These are phyloP conservation scores for Chaetothyriales sp. DNA, from an alignment of 2,329 filamentous ascomycete genomes.

Conservation along the genomic window DNA sequence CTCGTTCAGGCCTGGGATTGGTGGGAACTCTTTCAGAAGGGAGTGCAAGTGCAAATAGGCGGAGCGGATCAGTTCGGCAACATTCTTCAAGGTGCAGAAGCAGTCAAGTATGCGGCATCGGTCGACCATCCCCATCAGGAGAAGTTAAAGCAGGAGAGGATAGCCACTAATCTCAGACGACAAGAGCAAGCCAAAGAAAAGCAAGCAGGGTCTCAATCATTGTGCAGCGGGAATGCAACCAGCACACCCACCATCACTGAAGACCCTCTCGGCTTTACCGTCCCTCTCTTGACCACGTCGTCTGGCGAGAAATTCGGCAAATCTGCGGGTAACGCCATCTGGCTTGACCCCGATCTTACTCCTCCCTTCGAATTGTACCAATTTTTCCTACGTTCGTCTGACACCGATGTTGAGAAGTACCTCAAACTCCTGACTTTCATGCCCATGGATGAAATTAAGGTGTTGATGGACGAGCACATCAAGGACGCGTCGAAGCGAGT, in stretches of 20 bases:
- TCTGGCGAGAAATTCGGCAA: conserved; percentile 89
- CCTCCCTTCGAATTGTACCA: conserved; percentile 76
- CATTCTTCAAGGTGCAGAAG: conserved; percentile 78
- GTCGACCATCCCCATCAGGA: conserved; percentile 33
- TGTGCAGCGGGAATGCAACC: too few relatives aligned
- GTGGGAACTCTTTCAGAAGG: conserved; percentile 67
- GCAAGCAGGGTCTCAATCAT: conserved; percentile 15
- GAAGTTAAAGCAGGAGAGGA: conserved; percentile 2
- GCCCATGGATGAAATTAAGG: conserved; percentile 52
- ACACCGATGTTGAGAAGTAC: conserved; percentile 66
- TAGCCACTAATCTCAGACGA: conserved; percentile 1
- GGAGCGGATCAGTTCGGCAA: conserved; percentile 96
- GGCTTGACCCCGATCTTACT: conserved; percentile 75
- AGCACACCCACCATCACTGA: conserved; percentile 21
- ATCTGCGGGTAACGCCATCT: conserved; percentile 82
- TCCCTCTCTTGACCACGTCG: conserved; percentile 74
- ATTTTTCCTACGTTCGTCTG: conserved; percentile 73
- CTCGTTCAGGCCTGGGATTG: conserved; percentile 93
- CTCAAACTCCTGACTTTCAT: conserved; percentile 87
- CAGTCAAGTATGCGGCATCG: conserved; percentile 60
- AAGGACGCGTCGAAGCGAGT: conserved; percentile 55
- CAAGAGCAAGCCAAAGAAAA: conserved; percentile 24
- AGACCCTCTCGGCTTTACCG: conserved; percentile 70
- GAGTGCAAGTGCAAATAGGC: conserved; percentile 75
- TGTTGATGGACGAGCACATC: conserved; percentile 54